phyloP scores from a whole-genome alignment of 2,329 filamentous ascomycete species.

The Westerdykella sp. region DNA sequence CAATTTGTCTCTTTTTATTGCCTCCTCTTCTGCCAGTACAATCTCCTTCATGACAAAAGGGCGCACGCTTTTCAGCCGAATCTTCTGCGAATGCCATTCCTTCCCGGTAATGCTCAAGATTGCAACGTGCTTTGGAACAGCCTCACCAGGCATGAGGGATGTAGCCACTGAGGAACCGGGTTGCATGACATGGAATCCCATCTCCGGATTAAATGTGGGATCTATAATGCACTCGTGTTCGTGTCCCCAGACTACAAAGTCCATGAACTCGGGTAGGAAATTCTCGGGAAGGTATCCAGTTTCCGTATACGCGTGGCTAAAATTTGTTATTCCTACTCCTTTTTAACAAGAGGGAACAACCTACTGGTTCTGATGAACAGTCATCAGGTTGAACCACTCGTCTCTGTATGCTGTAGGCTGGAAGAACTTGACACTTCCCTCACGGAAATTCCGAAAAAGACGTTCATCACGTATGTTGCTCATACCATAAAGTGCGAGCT shows the following conservation, averaged over 20 bases:
- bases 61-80: constrained; percentile 79
- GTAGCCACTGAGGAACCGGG: constrained; percentile 95
- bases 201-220: constrained; percentile 75
- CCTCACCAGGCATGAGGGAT: constrained; percentile 82
- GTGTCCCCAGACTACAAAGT: constrained; percentile 93
- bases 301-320: constrained; percentile 69
- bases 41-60: constrained; percentile 88
- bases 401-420: constrained; percentile 69
- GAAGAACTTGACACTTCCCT: constrained; percentile 91
- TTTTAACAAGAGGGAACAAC: constrained; percentile 2
- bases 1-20: constrained; percentile 68
- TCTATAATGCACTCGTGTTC: constrained; percentile 95
- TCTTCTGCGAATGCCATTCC: constrained; percentile 71
- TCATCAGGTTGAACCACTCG: constrained; percentile 95
- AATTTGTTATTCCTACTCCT: constrained; percentile 1
- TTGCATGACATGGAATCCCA: constrained; percentile 92
- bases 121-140: constrained; percentile 83
- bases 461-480: constrained; percentile 96
- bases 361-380: constrained; percentile 87
- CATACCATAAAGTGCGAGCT: constrained; percentile 86
- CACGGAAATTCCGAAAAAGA: constrained; percentile 86
- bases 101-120: constrained; percentile 78
- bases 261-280: constrained; percentile 83
- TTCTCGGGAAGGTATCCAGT: constrained; percentile 93
- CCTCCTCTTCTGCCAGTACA: constrained; percentile 65